phyloP scores from a whole-genome alignment of 2,329 filamentous ascomycete genomes.

The Plenodomus biglobosus region DNA sequence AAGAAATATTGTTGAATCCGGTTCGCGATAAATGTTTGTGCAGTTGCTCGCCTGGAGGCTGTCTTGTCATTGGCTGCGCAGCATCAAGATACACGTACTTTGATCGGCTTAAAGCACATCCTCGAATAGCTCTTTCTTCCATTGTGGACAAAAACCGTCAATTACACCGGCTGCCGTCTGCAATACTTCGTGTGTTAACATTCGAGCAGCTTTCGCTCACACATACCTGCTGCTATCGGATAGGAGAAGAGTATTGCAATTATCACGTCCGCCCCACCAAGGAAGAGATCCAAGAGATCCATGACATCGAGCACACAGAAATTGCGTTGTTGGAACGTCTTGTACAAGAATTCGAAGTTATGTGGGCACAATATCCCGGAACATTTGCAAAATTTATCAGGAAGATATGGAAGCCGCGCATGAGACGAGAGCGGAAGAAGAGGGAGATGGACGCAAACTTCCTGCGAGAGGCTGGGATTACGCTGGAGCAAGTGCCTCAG shows the following conservation, averaged over 20 bases:
- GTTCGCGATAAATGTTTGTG: background rate
- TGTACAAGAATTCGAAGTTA: background rate
- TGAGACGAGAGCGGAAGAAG: background rate
- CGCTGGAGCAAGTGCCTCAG: background rate
- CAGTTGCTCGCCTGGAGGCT: background rate
- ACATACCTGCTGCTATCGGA: slow-evolving; percentile 1
- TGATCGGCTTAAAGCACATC: too few relatives aligned
- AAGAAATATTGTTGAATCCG: too few relatives aligned
- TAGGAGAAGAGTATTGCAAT: background rate
- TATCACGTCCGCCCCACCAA: background rate
- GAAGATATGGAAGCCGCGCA: background rate
- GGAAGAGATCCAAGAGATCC: background rate
- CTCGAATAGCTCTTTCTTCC: too few relatives aligned
- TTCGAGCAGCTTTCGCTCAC: background rate
- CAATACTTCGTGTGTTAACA: background rate
- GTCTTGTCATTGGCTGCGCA: background rate
- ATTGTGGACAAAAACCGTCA: background rate
- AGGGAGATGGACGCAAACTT: background rate
- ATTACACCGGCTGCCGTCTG: background rate
- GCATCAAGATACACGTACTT: too few relatives aligned
- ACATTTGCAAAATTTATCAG: background rate
- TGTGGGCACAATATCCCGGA: background rate
- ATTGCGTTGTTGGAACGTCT: background rate
- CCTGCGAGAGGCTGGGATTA: background rate
- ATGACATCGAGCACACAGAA: background rate